Evolutionary conservation across 345 rosid species (phyloP), one percentile per base, ranked within the genome.

Genomic region (Mallotus nudiflorus): DNA sequence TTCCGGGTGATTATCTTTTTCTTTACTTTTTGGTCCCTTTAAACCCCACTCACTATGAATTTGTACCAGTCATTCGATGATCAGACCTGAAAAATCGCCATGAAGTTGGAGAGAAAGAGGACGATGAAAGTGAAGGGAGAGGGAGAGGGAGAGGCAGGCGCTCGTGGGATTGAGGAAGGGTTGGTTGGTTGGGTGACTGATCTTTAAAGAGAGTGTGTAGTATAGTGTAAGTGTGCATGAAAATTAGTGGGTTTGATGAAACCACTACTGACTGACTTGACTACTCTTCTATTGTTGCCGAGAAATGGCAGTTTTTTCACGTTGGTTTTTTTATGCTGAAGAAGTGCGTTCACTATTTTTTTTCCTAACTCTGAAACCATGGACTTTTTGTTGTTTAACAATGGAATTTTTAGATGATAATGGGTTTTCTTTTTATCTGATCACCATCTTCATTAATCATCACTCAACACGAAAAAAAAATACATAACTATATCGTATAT

Each of bases 1-100:
- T 46, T n/a, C 0, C 24, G 40, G 48, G 74, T 71, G 61, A 25
- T n/a, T 52, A 22, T 48, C 60, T 20, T 42, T 70, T 56, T 37
- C 52, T n/a, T 7, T 44, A 62, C 44, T 24, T 64, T 64, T 44
- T 15, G 37, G 16, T 28, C 71, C 15, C 67, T 50, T 65, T 45
- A 45, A 64, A 54, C 48, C 66, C 56, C 76, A 66, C 78, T 67
- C n/a, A n/a, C n/a, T n/a, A n/a, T n/a, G n/a, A n/a, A n/a, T n/a
- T n/a, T n/a, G 58, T 37, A 55, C 29, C 75, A 67, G 69, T 50
- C 68, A 65, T 22, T 50, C 69, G 75, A 55, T 58, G 57, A 61
- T 49, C 64, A 67, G 67, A 49, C 73, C 77, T 68, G 79, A 72
- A 71, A 76, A 69, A 71, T 64, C 49, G 75, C 69, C 75, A 71